A percentile compares a stretch with the other conserved stretches of the same genome.
These are phyloP conservation scores for Fusarium kyushuense DNA, from an alignment of 2,329 filamentous ascomycete species.

Conservation along the genomic window DNA sequence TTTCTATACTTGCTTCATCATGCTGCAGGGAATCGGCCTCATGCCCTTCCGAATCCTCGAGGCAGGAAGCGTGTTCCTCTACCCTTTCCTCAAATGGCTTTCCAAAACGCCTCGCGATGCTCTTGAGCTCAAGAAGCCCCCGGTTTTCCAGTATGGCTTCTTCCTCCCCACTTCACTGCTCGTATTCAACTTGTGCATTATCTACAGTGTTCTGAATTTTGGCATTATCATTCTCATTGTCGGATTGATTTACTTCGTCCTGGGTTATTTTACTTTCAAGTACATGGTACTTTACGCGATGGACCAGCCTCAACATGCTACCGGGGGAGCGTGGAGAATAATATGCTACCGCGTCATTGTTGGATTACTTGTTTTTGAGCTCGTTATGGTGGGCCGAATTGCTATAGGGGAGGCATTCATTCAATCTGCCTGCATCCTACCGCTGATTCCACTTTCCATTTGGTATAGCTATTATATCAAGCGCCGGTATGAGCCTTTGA, in stretches of 20 bases:
- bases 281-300: conserved; percentile 98
- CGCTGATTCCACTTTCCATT: conserved; percentile 81
- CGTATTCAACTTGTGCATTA: conserved; percentile 93
- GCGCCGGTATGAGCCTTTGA: conserved; percentile 86
- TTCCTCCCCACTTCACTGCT: conserved; percentile 93
- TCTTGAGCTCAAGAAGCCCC: conserved; percentile 82
- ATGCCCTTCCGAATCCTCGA: conserved; percentile 93
- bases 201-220: conserved; percentile 87
- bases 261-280: conserved; percentile 92
- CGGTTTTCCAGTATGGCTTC: conserved; percentile 94
- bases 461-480: conserved; percentile 91
- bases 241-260: conserved; percentile 83
- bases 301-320: conserved; percentile 95
- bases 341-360: conserved; percentile 93
- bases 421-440: conserved; percentile 77
- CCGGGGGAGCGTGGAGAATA: conserved; percentile 94
- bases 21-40: conserved; percentile 91
- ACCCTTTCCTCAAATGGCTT: conserved; percentile 81
- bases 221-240: conserved; percentile 86
- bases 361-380: conserved; percentile 87
- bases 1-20: conserved; percentile 95
- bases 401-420: conserved; percentile 79
- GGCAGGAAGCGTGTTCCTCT: conserved; percentile 85
- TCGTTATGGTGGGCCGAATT: conserved; percentile 90
- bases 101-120: conserved; percentile 92